Evolutionary conservation across 1,284 basidiomycete species (phyloP), one percentile per base, ranked within the genome.

Genomic region (Cryptococcus depauperatus): DNA sequence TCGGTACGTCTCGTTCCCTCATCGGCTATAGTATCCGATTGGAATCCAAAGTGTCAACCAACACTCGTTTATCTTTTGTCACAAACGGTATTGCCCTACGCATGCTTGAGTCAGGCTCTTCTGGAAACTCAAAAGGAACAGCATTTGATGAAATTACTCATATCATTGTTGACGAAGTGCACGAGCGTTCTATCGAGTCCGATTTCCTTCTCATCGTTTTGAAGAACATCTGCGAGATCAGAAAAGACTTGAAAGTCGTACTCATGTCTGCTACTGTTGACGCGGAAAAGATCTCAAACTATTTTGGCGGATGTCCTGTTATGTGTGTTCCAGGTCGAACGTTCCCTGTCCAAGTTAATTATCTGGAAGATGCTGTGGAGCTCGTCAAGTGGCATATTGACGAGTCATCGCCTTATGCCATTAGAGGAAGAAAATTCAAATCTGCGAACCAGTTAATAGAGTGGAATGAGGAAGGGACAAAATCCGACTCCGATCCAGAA

Each of bases 201-300:
- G 95, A 98, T 69, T 99, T 98, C 72, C 76, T 99, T 23, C 76
- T 99, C 19, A 91, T 98, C 60, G 89, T 97, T 8, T 76, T 99
- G 46, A 92, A 91, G 70, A 84, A 86, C n/a, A 73, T 98, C 18
- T 69, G 97, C 37, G 72, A 78, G 43, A 80, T 84, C 52, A 79
- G 89, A 19, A 79, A 82, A 37, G 83, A 93, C 58, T 75, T 99
- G 41, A 93, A 88, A 70, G 80, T 99, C 26, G 80, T 98, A 27
- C 77, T 98, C 44, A 99, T 99, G 95, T 96, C 91, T 21, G 95
- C 95, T 0, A 99, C 95, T 0, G 77, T 97, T 25, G 90, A 99
- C 61, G 85, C 89, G 0, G 85, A 92, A 50, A 93, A 96, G 70
- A 83, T 98, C 42, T 88, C 91, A n/a, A 73, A 72, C 19, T 98